phyloP scores from a whole-genome alignment of 345 rosid genomes.

The Orychophragmus violaceus region DNA sequence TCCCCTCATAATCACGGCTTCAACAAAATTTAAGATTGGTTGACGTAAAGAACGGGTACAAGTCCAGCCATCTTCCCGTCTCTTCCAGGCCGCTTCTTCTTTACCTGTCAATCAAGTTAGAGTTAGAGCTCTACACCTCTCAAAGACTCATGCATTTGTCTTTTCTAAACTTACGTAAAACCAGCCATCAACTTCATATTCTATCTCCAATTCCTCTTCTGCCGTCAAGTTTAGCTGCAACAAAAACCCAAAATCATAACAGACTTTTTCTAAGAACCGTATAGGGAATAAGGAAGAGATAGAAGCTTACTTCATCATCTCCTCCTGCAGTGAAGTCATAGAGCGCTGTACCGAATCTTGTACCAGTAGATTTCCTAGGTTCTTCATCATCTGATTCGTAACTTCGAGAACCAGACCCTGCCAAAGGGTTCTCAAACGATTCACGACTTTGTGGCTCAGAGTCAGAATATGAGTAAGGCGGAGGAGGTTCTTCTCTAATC shows the following conservation, averaged over 20 bases:
- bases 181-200: conserved; percentile 99
- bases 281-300: not conserved
- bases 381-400: conserved; percentile 63
- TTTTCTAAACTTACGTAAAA: conserved; percentile 66
- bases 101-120: conserved; percentile 53
- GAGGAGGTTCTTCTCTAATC: conserved; percentile 97
- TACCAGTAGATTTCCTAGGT: conserved; percentile 49
- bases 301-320: conserved; percentile 79
- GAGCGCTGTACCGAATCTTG: conserved; percentile 72
- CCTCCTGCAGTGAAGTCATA: conserved; percentile 99
- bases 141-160: not conserved
- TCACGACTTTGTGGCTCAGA: conserved; percentile 48
- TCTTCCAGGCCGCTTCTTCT: conserved; percentile 95
- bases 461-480: conserved; percentile 65
- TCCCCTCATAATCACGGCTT: not conserved
- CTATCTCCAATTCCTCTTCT: conserved; percentile 91
- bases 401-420: conserved; percentile 54
- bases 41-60: conserved; percentile 94
- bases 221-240: conserved; percentile 91
- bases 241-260: conserved; percentile 11
- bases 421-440: conserved; percentile 77
- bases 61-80: conserved; percentile 98
- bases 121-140: not conserved
- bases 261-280: not conserved
- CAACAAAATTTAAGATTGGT: conserved; percentile 39